Evolutionary conservation across 176 grass and related monocot genomes (phyloP).

Genomic region (Oropetium thomaeum): DNA sequence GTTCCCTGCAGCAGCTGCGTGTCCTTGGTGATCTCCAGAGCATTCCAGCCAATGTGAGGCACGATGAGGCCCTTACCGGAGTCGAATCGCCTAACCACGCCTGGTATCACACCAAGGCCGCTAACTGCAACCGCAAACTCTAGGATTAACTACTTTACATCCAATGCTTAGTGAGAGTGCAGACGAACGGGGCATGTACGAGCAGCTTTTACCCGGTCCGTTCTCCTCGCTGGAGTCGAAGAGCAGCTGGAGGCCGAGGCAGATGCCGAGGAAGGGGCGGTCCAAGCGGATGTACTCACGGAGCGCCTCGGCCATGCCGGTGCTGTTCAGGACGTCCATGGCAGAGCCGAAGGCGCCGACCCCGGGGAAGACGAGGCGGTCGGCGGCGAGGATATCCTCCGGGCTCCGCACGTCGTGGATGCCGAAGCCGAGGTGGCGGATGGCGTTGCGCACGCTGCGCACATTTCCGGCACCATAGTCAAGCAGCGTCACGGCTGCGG

Average conservation of each 20-base stretch:
- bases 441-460: conserved; percentile 87
- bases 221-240: conserved; percentile 97
- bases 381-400: conserved; percentile 81
- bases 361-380: conserved; percentile 80
- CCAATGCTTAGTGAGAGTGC: neutral
- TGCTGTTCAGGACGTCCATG: conserved; percentile 78
- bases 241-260: conserved; percentile 88
- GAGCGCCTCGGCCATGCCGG: conserved; percentile 83
- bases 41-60: conserved; percentile 98
- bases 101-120: conserved; percentile 93
- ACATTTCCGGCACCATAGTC: conserved; percentile 96
- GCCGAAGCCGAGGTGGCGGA: conserved; percentile 71
- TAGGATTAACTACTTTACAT: conserved; percentile 10
- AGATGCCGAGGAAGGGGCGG: conserved; percentile 93
- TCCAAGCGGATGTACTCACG: conserved; percentile 73
- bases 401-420: conserved; percentile 85
- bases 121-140: conserved; percentile 54
- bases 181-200: neutral
- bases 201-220: conserved; percentile 53
- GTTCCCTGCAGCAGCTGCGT: conserved; percentile 68
- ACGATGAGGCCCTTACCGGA: conserved; percentile 78
- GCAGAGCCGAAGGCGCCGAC: conserved; percentile 94
- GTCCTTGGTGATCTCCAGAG: conserved; percentile 77
- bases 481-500: conserved; percentile 70
- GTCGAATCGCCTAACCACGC: conserved; percentile 75